Base-by-base conservation (phyloP, 257 asterid species). In the Osmanthus fragrans region DNA sequence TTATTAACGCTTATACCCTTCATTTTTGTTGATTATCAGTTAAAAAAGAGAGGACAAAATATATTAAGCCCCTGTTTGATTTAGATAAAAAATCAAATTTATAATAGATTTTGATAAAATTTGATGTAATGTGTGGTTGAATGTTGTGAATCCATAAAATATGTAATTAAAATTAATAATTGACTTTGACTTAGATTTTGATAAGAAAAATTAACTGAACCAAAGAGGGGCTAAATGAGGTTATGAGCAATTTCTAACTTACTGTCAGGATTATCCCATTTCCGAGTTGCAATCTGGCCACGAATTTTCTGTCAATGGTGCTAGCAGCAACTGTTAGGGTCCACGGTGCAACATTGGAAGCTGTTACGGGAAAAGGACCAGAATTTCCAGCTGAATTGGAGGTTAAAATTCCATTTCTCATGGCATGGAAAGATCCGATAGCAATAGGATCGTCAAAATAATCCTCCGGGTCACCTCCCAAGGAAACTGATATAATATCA, bases 361-460 rank as follows among this genome's bases (percentile, higher is more conserved):
- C 81, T 0, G 91, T 32, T 19, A 72, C 86, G 19, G 88, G 88
- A 75, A 0, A 11, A 2, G 94, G 97, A 12, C 94, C 97, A 0
- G 86, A 69, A 72, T 91, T 91, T 33, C 97, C 94, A 0, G 93
- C 94, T 0, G 94, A 83, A 60, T 83, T 81, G 25, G 94, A 88
- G 0, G 96, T 88, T 60, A 92, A 81, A 23, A 92, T 92, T 42
- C 97, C 95, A 0, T 76, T 84, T 77, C 71, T 88, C 96, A 91
- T 90, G 39, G 95, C 88, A 34, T 88, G 97, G 68, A 91, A 90
- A 30, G 97, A 88, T 80, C 97, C 97, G n/a, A 90, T 92, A 37
- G 97, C 92, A 16, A 90, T 83, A 27, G 89, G 72, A 82, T 92
- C 97, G 7, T 88, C 85, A 18, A 90, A 92, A 42, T 87, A 92